Conservation (phyloP, 345 rosid species). For the Eucalyptus cloeziana region DNA sequence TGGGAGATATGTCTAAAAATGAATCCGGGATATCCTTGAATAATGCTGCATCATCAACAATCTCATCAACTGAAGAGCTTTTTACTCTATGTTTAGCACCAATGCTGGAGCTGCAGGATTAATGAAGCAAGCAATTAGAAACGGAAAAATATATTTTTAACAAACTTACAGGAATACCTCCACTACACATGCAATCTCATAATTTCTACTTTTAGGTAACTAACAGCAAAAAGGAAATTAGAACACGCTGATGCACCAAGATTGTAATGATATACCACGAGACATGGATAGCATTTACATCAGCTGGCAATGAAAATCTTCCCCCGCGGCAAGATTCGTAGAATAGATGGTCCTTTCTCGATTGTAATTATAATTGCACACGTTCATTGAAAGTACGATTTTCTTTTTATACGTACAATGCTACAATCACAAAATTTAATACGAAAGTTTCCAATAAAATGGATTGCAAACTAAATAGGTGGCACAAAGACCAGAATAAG, state of each 20-base stretch:
- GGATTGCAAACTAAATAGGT: neutral
- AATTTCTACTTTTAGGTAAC: neutral
- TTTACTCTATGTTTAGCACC: slow-evolving; percentile 6
- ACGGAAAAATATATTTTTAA: neutral
- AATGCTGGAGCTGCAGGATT: slow-evolving; percentile 12
- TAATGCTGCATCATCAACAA: slow-evolving; percentile 10
- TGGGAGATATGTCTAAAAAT: slow-evolving; percentile 10
- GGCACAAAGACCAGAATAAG: neutral
- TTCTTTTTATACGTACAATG: neutral
- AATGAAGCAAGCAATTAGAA: neutral
- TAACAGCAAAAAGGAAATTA: neutral
- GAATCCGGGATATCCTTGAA: slow-evolving; percentile 36
- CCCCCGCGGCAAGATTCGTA: neutral
- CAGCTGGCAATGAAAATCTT: neutral
- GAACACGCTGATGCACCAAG: neutral
- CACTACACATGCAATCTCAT: neutral
- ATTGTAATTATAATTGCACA: neutral
- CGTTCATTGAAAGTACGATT: neutral
- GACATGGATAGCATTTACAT: neutral
- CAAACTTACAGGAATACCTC: neutral
- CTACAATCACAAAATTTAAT: neutral
- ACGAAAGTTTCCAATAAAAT: neutral
- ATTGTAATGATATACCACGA: neutral
- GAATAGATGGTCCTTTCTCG: neutral
- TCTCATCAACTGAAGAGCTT: slow-evolving; percentile 6